Conservation (phyloP, 495 filamentous ascomycete species). For the Penicillium ucsense region DNA sequence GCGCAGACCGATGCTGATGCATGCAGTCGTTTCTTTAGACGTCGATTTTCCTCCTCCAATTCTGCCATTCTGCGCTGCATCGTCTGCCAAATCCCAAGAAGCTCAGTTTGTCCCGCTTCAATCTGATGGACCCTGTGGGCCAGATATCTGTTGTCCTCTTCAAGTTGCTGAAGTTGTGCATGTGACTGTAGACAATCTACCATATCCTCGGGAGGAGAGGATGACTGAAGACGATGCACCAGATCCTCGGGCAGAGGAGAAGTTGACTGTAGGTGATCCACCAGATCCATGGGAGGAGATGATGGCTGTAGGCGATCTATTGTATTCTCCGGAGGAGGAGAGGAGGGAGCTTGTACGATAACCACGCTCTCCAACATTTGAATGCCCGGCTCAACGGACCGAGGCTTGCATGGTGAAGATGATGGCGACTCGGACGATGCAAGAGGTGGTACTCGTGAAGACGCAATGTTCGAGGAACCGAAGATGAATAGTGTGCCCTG, state of each 20-base stretch:
- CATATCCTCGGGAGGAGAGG: background rate
- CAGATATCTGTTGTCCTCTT: background rate
- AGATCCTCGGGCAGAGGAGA: background rate
- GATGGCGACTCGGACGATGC: background rate
- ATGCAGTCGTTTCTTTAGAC: background rate
- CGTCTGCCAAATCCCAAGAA: background rate
- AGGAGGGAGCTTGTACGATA: background rate
- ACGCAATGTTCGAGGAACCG: background rate
- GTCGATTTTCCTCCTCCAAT: background rate
- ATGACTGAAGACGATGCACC: background rate
- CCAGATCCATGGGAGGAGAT: no score
- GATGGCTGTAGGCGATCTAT: background rate
- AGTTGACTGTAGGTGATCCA: background rate
- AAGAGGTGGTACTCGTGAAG: background rate
- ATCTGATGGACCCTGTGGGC: background rate
- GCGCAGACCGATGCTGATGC: background rate
- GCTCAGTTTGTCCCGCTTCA: background rate
- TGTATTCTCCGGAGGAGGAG: background rate
- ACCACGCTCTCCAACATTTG: background rate
- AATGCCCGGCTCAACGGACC: background rate
- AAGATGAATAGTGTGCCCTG: background rate
- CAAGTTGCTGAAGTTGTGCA: background rate
- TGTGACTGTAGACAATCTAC: background rate
- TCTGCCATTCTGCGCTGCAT: background rate
- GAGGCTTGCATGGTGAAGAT: background rate